phyloP scores from a whole-genome alignment of 768 basidiomycete species.

The Trametopsis cervina region DNA sequence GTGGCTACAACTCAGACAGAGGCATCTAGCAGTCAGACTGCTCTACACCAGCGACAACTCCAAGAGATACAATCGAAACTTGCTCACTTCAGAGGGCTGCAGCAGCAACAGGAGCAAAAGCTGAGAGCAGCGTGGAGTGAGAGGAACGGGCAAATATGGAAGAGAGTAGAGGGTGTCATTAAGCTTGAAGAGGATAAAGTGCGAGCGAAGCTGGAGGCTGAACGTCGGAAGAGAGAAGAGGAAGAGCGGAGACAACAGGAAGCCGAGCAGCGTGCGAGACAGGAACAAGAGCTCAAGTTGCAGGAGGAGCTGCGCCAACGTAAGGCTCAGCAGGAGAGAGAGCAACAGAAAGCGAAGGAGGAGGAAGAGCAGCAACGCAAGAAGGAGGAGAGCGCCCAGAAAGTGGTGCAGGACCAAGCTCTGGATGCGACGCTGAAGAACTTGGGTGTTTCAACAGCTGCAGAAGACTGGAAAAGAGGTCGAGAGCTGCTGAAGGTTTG shows the following conservation, averaged over 20 bases:
- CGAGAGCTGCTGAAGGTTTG: constrained; percentile 47
- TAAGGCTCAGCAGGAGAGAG: constrained; percentile 17
- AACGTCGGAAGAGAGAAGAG: constrained; percentile 42
- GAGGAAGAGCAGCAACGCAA: constrained; percentile 29
- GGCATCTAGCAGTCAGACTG: constrained; percentile 27
- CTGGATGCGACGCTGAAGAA: constrained; percentile 32
- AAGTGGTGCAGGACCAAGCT: constrained; percentile 24
- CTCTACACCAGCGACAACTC: constrained; percentile 41
- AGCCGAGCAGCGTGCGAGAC: constrained; percentile 21
- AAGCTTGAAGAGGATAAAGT: constrained; percentile 56
- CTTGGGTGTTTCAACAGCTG: constrained; percentile 46
- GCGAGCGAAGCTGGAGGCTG: constrained; percentile 45
- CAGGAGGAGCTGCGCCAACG: constrained; percentile 20
- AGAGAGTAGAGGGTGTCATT: constrained; percentile 57
- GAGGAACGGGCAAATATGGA: constrained; percentile 39
- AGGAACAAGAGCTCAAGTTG: constrained; percentile 21
- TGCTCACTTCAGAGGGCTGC: constrained; percentile 33
- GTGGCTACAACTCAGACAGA: constrained; percentile 15
- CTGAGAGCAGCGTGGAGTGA: constrained; percentile 40
- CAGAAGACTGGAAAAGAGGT: constrained; percentile 60
- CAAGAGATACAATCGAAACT: constrained; percentile 44
- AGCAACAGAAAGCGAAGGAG: constrained; percentile 15
- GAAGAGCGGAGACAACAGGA: constrained; percentile 36
- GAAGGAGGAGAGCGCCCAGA: constrained; percentile 30
- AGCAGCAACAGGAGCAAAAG: constrained; percentile 38